A percentile compares a stretch with the other conserved stretches of the same genome.
Evolutionary conservation across 495 filamentous ascomycete species (phyloP).

Genomic region (Hypomontagnella submonticulosa): DNA sequence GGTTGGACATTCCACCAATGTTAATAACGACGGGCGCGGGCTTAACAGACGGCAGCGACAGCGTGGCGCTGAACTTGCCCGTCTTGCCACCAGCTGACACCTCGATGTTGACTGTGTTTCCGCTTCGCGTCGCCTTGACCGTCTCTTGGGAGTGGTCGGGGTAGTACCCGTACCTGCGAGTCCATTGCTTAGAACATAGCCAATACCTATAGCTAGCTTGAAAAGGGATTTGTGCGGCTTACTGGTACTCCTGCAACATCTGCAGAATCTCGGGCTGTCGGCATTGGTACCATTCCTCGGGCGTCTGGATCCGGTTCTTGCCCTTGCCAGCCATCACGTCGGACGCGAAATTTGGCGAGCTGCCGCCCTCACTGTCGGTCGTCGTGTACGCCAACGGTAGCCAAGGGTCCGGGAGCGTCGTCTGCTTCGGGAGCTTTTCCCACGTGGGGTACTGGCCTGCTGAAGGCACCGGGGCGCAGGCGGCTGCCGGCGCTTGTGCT

Average conservation of each 20-base stretch:
- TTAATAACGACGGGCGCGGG: constrained; percentile 64
- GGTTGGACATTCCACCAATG: constrained; percentile 65
- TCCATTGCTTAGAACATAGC: not conserved
- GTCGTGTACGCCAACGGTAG: constrained; percentile 59
- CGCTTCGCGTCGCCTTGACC: constrained; percentile 61
- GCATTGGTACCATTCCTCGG: constrained; percentile 63
- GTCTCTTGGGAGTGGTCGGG: constrained; percentile 63
- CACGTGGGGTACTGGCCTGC: constrained; percentile 52
- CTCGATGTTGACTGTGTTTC: constrained; percentile 58
- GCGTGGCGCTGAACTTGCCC: constrained; percentile 57
- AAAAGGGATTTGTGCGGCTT: not conserved
- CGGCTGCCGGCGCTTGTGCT: constrained; percentile 18
- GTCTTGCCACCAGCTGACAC: constrained; percentile 60
- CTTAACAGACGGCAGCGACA: constrained; percentile 54
- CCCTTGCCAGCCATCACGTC: constrained; percentile 55
- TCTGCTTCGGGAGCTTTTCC: constrained; percentile 53
- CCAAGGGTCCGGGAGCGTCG: constrained; percentile 62
- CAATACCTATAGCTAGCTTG: too few species aligned
- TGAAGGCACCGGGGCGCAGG: constrained; percentile 53
- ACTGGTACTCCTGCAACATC: constrained; percentile 65
- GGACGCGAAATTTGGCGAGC: constrained; percentile 45
- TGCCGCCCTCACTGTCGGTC: constrained; percentile 49
- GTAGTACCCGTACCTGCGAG: constrained; percentile 59
- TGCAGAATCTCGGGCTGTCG: constrained; percentile 64
- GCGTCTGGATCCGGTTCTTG: constrained; percentile 56